Base-by-base conservation (phyloP, 257 asterid genomes). In the Penstemon barbatus region DNA sequence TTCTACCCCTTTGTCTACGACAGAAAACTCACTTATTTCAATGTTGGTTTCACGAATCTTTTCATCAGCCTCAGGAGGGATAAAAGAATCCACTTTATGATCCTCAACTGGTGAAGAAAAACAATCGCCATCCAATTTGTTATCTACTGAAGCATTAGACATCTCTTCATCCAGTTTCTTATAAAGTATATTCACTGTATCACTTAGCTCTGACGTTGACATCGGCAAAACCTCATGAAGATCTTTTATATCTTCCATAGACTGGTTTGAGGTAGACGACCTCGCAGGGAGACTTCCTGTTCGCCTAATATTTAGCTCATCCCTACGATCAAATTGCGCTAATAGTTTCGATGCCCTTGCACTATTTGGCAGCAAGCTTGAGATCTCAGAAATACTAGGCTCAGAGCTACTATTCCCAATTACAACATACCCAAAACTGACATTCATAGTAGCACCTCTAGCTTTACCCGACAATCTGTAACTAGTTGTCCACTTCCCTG, bases 401-500 rank as follows among this genome's bases (percentile, higher is more conserved):
- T 71, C 80, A 63, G 59, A 51, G 56, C 68, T 73, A 72, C 71
- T 71, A 71, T 83, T 79, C 68, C 81, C 95, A 65, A 81, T 68
- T 18, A 85, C 84, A 65, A 57, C 81, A 67, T 85, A 94, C 36
- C 89, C 91, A 72, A 89, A 89, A 79, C 96, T 94, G 67, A 91
- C 96, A 70, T 89, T 85, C 77, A 94, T 63, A 13, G 75, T 83
- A 19, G 92, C 99, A 42, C 95, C 96, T 75, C 76, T 82, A 45
- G 95, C 99, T 80, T 82, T 86, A 45, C 97, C 97, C 3, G 96
- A 84, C 74, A 94, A 78, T 73, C 80, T 78, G 79, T 83, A 94
- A 84, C 97, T 94, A 71, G 99, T 94, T 18, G 96, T 83, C 99
- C 99, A 94, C 72, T 78, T 94, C 61, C 99, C 97, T 0, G 87